Evolutionary conservation across 1,139 yeast species (phyloP), one percentile per base, ranked within the genome.

Genomic region (Magnusiomyces suaveolens): DNA sequence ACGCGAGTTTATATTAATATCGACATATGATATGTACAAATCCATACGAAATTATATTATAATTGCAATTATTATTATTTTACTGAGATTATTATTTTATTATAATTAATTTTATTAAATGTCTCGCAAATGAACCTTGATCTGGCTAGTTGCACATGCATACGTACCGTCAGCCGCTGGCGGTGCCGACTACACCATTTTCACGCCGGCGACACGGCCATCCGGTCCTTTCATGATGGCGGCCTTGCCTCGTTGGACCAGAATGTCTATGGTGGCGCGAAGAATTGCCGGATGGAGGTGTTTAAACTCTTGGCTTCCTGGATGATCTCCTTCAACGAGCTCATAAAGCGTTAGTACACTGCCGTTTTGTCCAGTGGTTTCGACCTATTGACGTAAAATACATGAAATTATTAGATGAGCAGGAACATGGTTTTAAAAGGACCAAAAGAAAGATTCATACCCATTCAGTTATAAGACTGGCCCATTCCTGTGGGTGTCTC

Each of bases 321-420:
- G 79, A 46, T 78, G 70, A 41, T 86, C 95, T 63, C 87, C 86
- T 58, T 80, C 78, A 0, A 74, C 63, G 49, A 92, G 69, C 67
- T 92, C 97, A 68, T 86, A 90, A 12, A 88, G 69, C 0, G 98
- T 92, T 54, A 92, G 71, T 1, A 92, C 84, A 0, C 83, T 74
- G 4, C 88, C 89, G 55, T 78, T 73, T 66, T 88, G 95, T 0
- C 96, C 96, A 0, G 90, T 78, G 18, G 75, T 73, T 54, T 84
- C 90, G 23, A 86, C 50, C 50, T 47, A 36, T 10, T 18, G 18
- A 36, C 3, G 3, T 8, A 36, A 36, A 36, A 36, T n/a, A n/a
- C n/a, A 14, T 14, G 3, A 36, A 36, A 36, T 3, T 8, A n/a
- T 36, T 36, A 36, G 18, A 36, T 10, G 18, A 36, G 18, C 25